Base-by-base conservation (phyloP, 163 green algal genomes). In the Coccomyxa subellipsoidea region DNA sequence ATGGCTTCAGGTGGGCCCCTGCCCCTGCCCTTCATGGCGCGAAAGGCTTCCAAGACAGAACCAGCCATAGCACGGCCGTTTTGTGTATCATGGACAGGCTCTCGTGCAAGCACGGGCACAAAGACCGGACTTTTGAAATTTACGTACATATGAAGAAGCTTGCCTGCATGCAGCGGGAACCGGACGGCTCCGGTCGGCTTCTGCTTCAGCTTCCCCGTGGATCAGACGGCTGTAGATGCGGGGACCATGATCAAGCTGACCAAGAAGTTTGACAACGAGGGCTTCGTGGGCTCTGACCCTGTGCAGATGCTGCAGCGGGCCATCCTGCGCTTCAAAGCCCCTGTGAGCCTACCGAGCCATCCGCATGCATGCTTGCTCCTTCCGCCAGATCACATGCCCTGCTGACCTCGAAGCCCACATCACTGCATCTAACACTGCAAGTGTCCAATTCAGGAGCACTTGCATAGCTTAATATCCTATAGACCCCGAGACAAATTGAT, bases 181-280 rank as follows among this genome's bases (percentile, higher is more conserved):
- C 21, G 23, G 47, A 59, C 69, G 21, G 69, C 69, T 38, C 59
- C 87, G 3, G 77, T 93, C 0, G 90, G 90, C 38, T 92, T 93
- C 84, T 93, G 90, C 82, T 93, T 92, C 83, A 88, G 81, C 75
- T 93, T 93, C 79, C 85, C 88, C 18, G 76, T 84, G 32, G 39
- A 90, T 1, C 90, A 93, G 76, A 89, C 78, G 21, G 77, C 82
- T n/a, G 38, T 92, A 29, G 78, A 88, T 79, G 79, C 81, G 7
- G 90, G 87, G 69, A 82, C 35, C 10, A 75, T 92, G 15, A 53
- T 91, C 32, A 78, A 82, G 31, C 88, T 86, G 84, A 93, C 89
- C 69, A 93, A 93, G 80, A 69, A 83, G 39, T 93, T 93, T 78
- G 66, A 84, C 10, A 90, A 90, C 40, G 72, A 34, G 3, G 80